These are phyloP conservation scores for Zygosaccharomyces sapae DNA, from an alignment of 1,139 yeast genomes.

Conservation along the genomic window DNA sequence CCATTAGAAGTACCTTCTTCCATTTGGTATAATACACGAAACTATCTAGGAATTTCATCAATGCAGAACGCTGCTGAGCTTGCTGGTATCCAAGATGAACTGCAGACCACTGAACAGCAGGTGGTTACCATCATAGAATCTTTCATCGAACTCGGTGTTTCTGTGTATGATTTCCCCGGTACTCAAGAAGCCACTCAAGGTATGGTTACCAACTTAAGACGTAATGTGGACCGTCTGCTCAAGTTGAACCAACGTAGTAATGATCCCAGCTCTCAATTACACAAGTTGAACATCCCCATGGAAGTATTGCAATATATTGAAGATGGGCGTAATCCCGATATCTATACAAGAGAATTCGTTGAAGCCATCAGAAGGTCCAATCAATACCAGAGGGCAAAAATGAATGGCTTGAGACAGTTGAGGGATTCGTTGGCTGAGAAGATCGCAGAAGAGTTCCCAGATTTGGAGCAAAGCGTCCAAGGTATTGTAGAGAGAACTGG, in stretches of 20 bases:
- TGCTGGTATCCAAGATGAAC: conserved; percentile 37
- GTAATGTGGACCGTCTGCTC: conserved; percentile 36
- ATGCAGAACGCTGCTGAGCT: conserved; percentile 14
- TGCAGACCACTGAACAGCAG: conserved; percentile 53
- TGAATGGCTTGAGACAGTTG: conserved; percentile 54
- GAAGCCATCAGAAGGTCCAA: conserved; percentile 87
- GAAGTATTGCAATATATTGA: conserved; percentile 84
- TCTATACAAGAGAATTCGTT: conserved; percentile 91
- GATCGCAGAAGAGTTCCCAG: conserved; percentile 73
- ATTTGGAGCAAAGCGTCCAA: conserved; percentile 51
- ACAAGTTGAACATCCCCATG: conserved; percentile 56
- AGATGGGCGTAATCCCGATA: conserved; percentile 95
- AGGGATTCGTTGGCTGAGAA: conserved; percentile 66
- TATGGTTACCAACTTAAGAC: conserved; percentile 40
- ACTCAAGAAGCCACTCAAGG: conserved; percentile 63
- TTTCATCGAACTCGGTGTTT: conserved; percentile 80
- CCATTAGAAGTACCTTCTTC: not conserved
- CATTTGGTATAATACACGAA: not conserved
- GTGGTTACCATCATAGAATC: conserved; percentile 75
- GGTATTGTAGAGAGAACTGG: conserved; percentile 46
- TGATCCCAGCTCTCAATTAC: conserved; percentile 35
- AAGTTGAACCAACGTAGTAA: conserved; percentile 34
- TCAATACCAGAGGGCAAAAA: conserved; percentile 82
- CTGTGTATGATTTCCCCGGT: conserved; percentile 91
- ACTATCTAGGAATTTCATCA: not conserved